A percentile compares a stretch with the other conserved stretches of the same genome.
Evolutionary conservation across 129 eudicot genomes (phyloP).

Genomic region (Apium graveolens): DNA sequence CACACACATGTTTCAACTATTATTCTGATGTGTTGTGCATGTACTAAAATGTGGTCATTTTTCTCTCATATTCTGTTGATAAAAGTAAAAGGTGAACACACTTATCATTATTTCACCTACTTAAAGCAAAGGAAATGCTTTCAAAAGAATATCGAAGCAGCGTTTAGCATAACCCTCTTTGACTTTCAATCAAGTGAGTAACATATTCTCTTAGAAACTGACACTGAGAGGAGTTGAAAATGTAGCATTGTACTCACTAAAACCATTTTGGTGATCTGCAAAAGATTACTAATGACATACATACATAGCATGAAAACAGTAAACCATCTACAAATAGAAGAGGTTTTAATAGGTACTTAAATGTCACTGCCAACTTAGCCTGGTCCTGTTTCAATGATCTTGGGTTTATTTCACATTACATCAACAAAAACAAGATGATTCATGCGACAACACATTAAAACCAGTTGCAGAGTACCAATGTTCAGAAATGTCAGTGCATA

Average conservation of each 20-base stretch:
- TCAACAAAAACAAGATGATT: background rate
- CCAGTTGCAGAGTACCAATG: background rate
- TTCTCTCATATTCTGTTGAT: background rate
- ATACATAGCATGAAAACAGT: background rate
- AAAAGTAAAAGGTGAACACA: background rate
- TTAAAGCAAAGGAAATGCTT: background rate
- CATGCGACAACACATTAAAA: background rate
- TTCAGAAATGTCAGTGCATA: constrained; percentile 16
- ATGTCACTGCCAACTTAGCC: background rate
- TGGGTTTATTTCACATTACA: background rate
- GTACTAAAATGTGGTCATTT: background rate
- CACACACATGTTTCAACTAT: background rate
- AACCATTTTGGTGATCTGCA: background rate
- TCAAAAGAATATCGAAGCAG: background rate
- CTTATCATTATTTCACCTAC: background rate
- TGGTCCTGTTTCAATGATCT: background rate
- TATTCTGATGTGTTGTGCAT: background rate
- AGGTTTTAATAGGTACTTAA: background rate
- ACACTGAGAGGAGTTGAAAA: background rate
- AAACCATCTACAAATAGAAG: background rate
- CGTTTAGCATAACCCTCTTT: background rate
- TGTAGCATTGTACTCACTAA: background rate
- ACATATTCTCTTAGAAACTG: background rate
- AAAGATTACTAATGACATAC: background rate
- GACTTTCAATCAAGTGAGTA: background rate